Base-by-base conservation (phyloP, 805 yeast genomes). In the Metschnikowia lochheadii region DNA sequence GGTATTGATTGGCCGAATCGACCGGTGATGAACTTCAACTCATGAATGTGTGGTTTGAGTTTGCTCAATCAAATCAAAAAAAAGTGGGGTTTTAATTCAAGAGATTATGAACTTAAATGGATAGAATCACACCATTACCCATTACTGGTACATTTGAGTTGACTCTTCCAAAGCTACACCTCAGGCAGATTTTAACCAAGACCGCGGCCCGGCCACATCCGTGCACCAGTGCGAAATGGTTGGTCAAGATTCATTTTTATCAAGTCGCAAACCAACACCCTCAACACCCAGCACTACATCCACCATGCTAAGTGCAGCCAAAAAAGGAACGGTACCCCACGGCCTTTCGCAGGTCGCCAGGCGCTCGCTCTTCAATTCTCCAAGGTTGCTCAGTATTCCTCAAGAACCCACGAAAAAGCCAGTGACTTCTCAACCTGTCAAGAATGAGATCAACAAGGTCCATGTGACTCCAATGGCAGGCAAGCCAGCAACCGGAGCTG, bases 401-500 rank as follows among this genome's bases (percentile, higher is more conserved):
- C 52, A 48, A 20, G 34, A 51, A n/a, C 45, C 41, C 23, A 49
- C 53, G 1, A 56, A 54, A 15, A 49, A 56, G 32, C 58, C 60
- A 17, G 56, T 51, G 23, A 56, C 58, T 7, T 41, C 58, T 8
- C 57, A 56, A 39, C 50, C 57, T 6, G 60, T 56, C 18, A 56
- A 56, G 37, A 44, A 48, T 44, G 51, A 49, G 29, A 34, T 48
- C 50, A 39, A 41, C 45, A 46, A 46, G 40, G 33, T 36, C 20
- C 34, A 39, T 7, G 46, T 48, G 21, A 18, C 45, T 14, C 40
- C 34, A 35, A 21, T 37, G 29, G 48, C 31, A 13, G 48, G 48
- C 26, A 48, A 50, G 10, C 44, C 46, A 6, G 20, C 48, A 29
- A 29, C 40, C 6, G 40, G 21, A 11, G 47, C 49, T 29, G 54